Conservation (phyloP, 768 basidiomycete genomes). For the Psilocybe tampanensis region DNA sequence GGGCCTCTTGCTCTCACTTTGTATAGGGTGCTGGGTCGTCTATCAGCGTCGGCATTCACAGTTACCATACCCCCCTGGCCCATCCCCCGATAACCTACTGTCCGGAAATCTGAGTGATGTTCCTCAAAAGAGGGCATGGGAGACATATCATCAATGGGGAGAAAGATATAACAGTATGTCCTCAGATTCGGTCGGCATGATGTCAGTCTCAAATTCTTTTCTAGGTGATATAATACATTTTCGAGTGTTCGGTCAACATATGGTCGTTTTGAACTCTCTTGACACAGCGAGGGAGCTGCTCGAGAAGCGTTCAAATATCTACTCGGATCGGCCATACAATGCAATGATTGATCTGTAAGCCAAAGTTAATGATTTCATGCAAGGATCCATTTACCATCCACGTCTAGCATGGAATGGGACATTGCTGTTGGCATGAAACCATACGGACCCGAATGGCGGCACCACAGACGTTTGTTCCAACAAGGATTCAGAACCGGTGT, state of each 20-base stretch:
- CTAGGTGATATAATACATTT: slow-evolving; percentile 29
- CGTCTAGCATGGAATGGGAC: slow-evolving; percentile 12
- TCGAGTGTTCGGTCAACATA: slow-evolving; percentile 20
- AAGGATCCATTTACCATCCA: not conserved
- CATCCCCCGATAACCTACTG: not conserved
- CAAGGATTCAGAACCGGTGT: slow-evolving; percentile 1
- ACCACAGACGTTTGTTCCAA: slow-evolving; percentile 8
- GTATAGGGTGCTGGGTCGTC: not conserved
- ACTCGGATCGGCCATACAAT: slow-evolving; percentile 24
- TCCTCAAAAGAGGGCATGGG: not conserved
- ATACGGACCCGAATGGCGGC: slow-evolving; percentile 8
- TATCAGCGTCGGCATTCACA: not conserved
- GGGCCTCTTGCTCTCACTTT: not conserved
- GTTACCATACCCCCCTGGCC: slow-evolving; percentile 7
- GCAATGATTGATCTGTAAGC: slow-evolving; percentile 25
- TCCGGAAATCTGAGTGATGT: slow-evolving; percentile 5
- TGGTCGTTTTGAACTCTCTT: slow-evolving; percentile 24
- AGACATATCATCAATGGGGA: slow-evolving; percentile 12
- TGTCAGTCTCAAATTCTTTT: not conserved
- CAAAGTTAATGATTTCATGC: not conserved
- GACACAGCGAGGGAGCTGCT: slow-evolving; percentile 24
- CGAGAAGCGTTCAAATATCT: slow-evolving; percentile 25
- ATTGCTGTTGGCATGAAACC: slow-evolving; percentile 6
- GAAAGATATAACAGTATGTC: slow-evolving; percentile 8
- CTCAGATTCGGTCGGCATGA: not conserved